Conservation (phyloP, 192 early-diverging fungal species). For the Thamnidium elegans region DNA sequence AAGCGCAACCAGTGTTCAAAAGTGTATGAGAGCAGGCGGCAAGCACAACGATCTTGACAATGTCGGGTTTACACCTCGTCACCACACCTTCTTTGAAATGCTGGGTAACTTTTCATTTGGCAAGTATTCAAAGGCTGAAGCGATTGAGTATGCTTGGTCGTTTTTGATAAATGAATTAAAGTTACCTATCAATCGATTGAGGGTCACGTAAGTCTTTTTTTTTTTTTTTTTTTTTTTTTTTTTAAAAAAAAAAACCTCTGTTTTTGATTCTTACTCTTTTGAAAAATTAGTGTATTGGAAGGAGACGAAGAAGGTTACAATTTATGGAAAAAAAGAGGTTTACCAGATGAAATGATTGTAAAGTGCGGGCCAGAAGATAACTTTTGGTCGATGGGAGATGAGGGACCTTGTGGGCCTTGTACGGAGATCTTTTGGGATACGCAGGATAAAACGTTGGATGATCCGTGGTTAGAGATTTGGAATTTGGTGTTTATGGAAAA, state of each 20-base stretch:
- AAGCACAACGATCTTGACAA: conserved; percentile 65
- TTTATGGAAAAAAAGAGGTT: conserved; percentile 54
- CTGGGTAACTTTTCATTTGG: conserved; percentile 66
- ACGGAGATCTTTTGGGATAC: conserved; percentile 68
- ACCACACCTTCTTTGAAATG: conserved; percentile 71
- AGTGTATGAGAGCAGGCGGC: conserved; percentile 57
- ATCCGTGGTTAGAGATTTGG: conserved; percentile 61
- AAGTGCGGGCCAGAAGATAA: conserved; percentile 50
- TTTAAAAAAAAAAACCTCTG: background rate
- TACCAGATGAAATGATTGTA: conserved; percentile 51
- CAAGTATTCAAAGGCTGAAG: conserved; percentile 47
- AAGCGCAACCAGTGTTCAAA: conserved; percentile 48
- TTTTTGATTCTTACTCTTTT: background rate
- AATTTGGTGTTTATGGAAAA: conserved; percentile 63
- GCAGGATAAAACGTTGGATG: conserved; percentile 37
- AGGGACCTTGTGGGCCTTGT: conserved; percentile 61
- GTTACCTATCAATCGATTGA: conserved; percentile 50
- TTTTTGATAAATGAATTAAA: conserved; percentile 52
- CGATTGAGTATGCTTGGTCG: conserved; percentile 56
- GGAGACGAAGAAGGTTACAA: conserved; percentile 53
- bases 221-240: too few species aligned
- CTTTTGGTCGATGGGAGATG: conserved; percentile 66
- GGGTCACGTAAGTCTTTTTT: conserved; percentile 50
- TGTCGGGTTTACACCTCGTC: conserved; percentile 60
- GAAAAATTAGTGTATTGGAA: conserved; percentile 41